Conservation (phyloP, 2,329 filamentous ascomycete species). For the Apiospora kogelbergensis region DNA sequence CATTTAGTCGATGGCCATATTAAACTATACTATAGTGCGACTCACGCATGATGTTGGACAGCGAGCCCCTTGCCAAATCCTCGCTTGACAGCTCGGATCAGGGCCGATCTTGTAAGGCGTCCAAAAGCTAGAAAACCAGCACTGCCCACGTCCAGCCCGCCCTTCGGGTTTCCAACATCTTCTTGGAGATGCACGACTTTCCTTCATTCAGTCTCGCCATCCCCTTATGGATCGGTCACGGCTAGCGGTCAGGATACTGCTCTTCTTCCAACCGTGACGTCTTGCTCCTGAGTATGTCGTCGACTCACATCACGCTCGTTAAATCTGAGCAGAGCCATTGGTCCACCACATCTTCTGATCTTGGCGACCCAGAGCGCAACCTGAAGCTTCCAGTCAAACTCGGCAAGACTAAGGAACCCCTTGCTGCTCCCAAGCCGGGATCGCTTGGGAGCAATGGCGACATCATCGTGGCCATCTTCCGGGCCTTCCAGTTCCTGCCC, state of each 20-base stretch:
- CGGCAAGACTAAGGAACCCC: neutral
- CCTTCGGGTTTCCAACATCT: neutral
- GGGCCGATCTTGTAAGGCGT: neutral
- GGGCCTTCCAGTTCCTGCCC: constrained; percentile 1
- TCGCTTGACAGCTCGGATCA: neutral
- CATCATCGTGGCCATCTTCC: constrained; percentile 6
- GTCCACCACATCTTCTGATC: constrained; percentile 8
- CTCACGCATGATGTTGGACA: neutral
- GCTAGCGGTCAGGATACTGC: constrained; percentile 9
- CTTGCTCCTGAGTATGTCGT: neutral
- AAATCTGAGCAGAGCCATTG: constrained; percentile 8
- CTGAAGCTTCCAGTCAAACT: neutral
- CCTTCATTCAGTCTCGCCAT: neutral
- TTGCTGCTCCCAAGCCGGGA: constrained; percentile 4
- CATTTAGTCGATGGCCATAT: neutral
- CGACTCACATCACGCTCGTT: neutral
- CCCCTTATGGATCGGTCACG: constrained; percentile 5
- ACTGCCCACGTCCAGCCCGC: neutral
- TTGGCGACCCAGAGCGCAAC: neutral
- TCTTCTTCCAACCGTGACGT: neutral
- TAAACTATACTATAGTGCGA: constrained; percentile 3
- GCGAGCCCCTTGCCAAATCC: neutral
- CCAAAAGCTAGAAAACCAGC: neutral
- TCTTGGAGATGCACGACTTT: neutral
- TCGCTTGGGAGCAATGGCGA: constrained; percentile 10